phyloP scores from a whole-genome alignment of 306 rosid species.

The Vigna hirtella region DNA sequence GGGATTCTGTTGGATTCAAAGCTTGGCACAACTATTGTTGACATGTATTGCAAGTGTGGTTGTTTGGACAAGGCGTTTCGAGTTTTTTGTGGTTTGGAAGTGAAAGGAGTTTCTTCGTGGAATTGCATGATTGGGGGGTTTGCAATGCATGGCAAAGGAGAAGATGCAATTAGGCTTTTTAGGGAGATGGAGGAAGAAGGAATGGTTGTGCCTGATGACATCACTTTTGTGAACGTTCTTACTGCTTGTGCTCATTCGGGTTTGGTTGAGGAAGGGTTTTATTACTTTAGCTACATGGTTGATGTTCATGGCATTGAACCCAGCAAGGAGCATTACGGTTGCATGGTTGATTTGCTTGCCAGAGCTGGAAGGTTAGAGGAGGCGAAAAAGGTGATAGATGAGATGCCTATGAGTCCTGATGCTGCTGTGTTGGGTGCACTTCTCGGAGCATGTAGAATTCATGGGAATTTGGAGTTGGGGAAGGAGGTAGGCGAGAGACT shows the following conservation, averaged over 20 bases:
- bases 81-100: conserved; percentile 52
- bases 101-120: conserved; percentile 65
- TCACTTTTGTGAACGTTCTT: conserved; percentile 68
- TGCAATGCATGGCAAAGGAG: conserved; percentile 77
- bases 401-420: conserved; percentile 68
- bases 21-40: conserved; percentile 66
- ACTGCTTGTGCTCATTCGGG: conserved; percentile 75
- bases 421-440: conserved; percentile 68
- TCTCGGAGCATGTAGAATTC: conserved; percentile 78
- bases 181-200: conserved; percentile 55
- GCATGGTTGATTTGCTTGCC: conserved; percentile 72
- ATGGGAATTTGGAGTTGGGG: conserved; percentile 62
- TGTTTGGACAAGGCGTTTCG: conserved; percentile 62
- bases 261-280: conserved; percentile 55
- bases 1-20: conserved; percentile 63
- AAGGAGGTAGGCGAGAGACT: conserved; percentile 58
- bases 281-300: conserved; percentile 51
- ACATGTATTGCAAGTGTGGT: conserved; percentile 80
- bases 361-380: conserved; percentile 63
- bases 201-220: conserved; percentile 54
- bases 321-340: conserved; percentile 63
- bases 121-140: conserved; percentile 80
- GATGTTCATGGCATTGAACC: conserved; percentile 57
- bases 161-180: conserved; percentile 58
- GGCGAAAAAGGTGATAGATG: conserved; percentile 55